phyloP scores from a whole-genome alignment of 768 basidiomycete genomes.

The Mycena kentingensis region DNA sequence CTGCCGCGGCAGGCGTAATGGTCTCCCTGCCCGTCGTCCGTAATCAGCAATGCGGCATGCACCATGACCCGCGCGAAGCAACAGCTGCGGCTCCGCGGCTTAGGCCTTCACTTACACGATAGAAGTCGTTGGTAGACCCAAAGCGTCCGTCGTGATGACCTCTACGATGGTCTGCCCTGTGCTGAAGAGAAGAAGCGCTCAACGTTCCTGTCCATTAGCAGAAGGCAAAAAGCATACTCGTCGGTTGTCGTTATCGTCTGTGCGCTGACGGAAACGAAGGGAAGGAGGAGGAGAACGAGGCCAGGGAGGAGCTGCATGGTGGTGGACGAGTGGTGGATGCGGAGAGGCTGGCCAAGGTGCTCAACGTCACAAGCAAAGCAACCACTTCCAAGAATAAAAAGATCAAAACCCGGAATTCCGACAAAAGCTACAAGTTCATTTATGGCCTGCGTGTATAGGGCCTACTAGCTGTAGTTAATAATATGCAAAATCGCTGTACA shows the following conservation, averaged over 20 bases:
- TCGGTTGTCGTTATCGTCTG: constrained; percentile 12
- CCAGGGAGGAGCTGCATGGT: neutral
- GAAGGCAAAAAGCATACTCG: constrained; percentile 1
- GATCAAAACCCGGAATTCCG: too few relatives aligned
- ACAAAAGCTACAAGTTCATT: too few relatives aligned
- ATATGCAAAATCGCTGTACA: too few relatives aligned
- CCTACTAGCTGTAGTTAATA: too few relatives aligned
- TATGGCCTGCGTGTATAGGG: too few relatives aligned
- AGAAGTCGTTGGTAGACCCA: constrained; percentile 9
- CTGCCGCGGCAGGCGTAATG: neutral
- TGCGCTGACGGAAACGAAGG: constrained; percentile 14
- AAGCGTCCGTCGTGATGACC: constrained; percentile 1
- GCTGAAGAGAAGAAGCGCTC: neutral
- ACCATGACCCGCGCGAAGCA: neutral
- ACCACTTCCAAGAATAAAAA: too few relatives aligned
- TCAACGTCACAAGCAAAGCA: too few relatives aligned
- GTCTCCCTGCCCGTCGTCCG: too few relatives aligned
- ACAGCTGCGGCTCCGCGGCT: neutral
- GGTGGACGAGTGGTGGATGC: too few relatives aligned
- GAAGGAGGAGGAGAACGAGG: constrained; percentile 8
- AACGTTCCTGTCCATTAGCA: neutral
- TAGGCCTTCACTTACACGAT: constrained; percentile 10
- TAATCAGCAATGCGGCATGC: neutral
- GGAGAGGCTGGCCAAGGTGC: too few relatives aligned
- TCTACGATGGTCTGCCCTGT: constrained; percentile 12